A percentile compares a stretch with the other conserved stretches of the same genome.
Evolutionary conservation across 352 stramenopile genomes (phyloP).

Genomic region (Globisporangium camurandrum): DNA sequence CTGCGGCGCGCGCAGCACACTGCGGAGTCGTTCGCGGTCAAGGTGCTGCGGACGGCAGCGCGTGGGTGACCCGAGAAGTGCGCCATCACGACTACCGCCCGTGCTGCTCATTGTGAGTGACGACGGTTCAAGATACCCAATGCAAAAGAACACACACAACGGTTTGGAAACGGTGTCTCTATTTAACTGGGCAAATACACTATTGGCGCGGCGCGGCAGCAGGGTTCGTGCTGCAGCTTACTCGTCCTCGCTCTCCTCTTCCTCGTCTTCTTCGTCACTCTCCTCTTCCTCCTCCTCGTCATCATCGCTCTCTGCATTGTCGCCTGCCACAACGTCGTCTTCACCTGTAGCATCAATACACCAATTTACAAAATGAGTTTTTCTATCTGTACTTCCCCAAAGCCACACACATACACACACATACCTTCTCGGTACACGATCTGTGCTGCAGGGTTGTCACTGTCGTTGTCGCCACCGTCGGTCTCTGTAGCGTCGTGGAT

Average conservation of each 20-base stretch:
- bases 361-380: too few relatives aligned
- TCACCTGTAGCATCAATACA: too few relatives aligned
- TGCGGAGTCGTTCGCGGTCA: constrained; percentile 44
- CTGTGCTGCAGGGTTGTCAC: constrained; percentile 37
- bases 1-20: constrained; percentile 19
- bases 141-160: neutral
- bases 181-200: neutral
- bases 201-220: constrained; percentile 26
- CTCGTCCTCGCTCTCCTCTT: constrained; percentile 29
- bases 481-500: constrained; percentile 53
- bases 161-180: neutral
- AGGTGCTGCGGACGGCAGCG: constrained; percentile 45
- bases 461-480: constrained; percentile 17
- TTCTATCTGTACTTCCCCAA: too few relatives aligned
- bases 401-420: neutral
- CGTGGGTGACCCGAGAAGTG: constrained; percentile 25
- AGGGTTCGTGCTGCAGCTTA: constrained; percentile 21
- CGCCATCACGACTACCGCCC: neutral
- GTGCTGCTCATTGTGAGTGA: constrained; percentile 3
- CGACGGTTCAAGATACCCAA: neutral
- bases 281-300: constrained; percentile 28
- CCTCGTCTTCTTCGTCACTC: constrained; percentile 31
- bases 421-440: constrained; percentile 63
- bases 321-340: constrained; percentile 20
- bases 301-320: constrained; percentile 16